Evolutionary conservation across 805 yeast genomes (phyloP), one percentile per base, ranked within the genome.

Genomic region (Nakazawaea laoshanensis): DNA sequence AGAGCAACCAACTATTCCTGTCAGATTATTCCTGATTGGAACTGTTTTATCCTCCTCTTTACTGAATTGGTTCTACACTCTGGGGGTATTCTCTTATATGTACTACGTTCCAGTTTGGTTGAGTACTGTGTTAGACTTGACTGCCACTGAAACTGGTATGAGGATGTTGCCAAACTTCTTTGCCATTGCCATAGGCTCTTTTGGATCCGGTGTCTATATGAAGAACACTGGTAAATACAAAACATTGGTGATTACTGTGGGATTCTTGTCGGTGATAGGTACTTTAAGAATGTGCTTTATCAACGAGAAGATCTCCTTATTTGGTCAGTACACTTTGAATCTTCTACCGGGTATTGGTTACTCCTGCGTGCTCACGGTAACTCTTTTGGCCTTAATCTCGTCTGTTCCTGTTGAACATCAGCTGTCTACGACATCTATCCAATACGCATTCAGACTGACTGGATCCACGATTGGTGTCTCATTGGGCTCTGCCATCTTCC

Each of bases 391-490:
- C 0, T 63, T 82, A 49, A 78, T 82, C 34, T 77, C 88, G 0
- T 70, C 88, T 2, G 87, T 77, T 4, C 77, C 81, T 9, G 55
- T 63, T 18, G 69, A 71, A 37, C 68, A 63, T 48, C 92, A 82
- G 52, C 94, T 94, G 2, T 70, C 84, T 9, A 76, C 87, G 1
- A 85, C 94, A 0, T 80, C 92, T 1, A 79, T 85, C 36, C 89
- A 83, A 48, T 84, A 84, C 51, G 83, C 88, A 0, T 85, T 82
- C 61, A 67, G 94, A 47, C 78, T 89, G 7, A 77, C 87, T 1
- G 95, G 94, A 0, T 79, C 89, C n/a, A 81, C 92, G 0, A 55
- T 84, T 30, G 94, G 94, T 24, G 87, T 85, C 11, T 62, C 88
- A 1, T 44, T 77, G 9, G 77, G 83, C 0, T 67, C 81, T 14